A percentile compares a stretch with the other conserved stretches of the same genome.
These are phyloP conservation scores for Penicillium vulpinum DNA, from an alignment of 2,329 filamentous ascomycete genomes.

Conservation along the genomic window DNA sequence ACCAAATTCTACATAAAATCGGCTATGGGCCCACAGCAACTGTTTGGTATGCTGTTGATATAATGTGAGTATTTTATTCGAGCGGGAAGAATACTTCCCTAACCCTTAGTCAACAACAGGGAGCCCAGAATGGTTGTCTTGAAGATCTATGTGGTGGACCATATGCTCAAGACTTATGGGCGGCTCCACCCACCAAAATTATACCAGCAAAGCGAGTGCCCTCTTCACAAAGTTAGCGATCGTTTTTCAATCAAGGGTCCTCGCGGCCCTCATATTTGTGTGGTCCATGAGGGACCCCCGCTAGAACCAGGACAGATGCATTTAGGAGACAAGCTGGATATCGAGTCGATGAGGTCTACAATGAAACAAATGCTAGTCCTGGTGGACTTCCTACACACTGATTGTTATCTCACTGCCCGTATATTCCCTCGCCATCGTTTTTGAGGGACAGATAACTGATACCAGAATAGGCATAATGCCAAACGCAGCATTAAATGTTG, in stretches of 20 bases:
- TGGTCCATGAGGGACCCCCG: slow-evolving; percentile 21
- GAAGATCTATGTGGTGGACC: slow-evolving; percentile 22
- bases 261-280: slow-evolving; percentile 20
- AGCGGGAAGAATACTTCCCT: background rate
- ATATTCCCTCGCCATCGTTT: background rate
- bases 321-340: background rate
- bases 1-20: slow-evolving; percentile 27
- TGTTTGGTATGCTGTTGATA: slow-evolving; percentile 21
- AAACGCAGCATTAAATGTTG: background rate
- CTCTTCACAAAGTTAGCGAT: slow-evolving; percentile 20
- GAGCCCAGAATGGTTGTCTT: slow-evolving; percentile 17
- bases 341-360: background rate
- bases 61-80: background rate
- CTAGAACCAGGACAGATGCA: background rate
- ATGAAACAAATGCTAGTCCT: slow-evolving; percentile 1
- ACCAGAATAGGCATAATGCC: background rate
- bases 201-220: slow-evolving; percentile 9
- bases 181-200: slow-evolving; percentile 10
- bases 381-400: slow-evolving; percentile 4
- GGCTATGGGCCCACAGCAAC: slow-evolving; percentile 31
- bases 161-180: slow-evolving; percentile 21
- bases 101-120: background rate
- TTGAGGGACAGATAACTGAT: background rate
- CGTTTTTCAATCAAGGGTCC: slow-evolving; percentile 20
- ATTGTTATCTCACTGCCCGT: slow-evolving; percentile 6